Percentiles rank a stretch among this genome's conserved stretches.
phyloP scores from a whole-genome alignment of 2,329 filamentous ascomycete genomes.

The Fusarium albidum region DNA sequence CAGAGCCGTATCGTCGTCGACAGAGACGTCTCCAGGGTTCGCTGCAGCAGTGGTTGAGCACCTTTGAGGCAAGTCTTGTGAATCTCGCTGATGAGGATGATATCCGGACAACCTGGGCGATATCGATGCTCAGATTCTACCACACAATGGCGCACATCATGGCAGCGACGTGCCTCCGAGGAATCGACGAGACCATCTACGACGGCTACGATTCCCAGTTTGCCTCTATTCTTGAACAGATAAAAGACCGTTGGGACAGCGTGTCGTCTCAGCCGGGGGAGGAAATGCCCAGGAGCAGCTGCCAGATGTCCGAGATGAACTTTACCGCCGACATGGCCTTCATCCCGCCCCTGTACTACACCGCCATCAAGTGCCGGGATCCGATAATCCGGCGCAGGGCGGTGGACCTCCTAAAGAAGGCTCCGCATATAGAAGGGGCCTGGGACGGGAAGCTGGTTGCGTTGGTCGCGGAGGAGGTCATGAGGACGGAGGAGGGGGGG shows the following conservation, averaged over 20 bases:
- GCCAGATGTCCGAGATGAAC: not conserved
- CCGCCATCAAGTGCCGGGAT: not conserved
- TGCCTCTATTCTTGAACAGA: not conserved
- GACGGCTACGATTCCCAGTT: not conserved
- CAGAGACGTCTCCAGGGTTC: too few species aligned
- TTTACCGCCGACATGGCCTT: not conserved
- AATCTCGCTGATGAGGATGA: not conserved
- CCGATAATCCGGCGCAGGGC: not conserved
- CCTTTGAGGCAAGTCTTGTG: not conserved
- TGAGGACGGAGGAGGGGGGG: not conserved
- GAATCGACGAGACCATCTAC: not conserved
- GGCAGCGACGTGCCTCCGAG: not conserved
- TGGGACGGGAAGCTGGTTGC: not conserved
- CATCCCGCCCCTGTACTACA: conserved; percentile 1
- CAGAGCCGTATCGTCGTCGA: too few species aligned
- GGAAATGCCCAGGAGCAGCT: not conserved
- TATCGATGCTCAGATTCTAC: not conserved
- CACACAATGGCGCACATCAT: not conserved
- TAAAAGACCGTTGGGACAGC: not conserved
- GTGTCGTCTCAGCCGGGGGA: not conserved
- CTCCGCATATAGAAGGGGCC: not conserved
- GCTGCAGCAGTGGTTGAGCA: not conserved
- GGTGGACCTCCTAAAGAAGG: not conserved
- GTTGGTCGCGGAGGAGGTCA: not conserved
- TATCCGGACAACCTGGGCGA: not conserved